Percentiles rank a stretch among this genome's conserved stretches.
Evolutionary conservation across 1,139 yeast species (phyloP).

Genomic region (Lodderomyces oxycetoniae): DNA sequence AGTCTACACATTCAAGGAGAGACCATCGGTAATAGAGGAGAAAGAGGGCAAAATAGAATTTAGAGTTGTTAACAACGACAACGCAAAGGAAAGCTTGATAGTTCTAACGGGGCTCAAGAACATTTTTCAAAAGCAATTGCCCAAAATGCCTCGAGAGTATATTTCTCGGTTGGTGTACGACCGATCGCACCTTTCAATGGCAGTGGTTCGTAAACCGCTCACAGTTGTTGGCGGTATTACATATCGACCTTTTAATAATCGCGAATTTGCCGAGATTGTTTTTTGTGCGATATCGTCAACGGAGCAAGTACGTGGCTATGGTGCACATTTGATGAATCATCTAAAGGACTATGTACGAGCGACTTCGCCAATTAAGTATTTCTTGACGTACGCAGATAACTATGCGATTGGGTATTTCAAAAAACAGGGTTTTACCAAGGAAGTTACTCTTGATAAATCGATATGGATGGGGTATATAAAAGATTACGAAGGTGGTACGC

Average conservation of each 20-base stretch:
- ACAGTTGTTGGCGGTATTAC: slow-evolving; percentile 98
- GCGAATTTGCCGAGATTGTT: slow-evolving; percentile 95
- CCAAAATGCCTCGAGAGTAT: slow-evolving; percentile 97
- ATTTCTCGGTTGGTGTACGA: slow-evolving; percentile 93
- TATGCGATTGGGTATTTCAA: slow-evolving; percentile 98
- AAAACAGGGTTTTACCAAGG: slow-evolving; percentile 97
- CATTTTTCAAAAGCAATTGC: slow-evolving; percentile 93
- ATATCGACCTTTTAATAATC: slow-evolving; percentile 83
- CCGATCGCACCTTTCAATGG: slow-evolving; percentile 90
- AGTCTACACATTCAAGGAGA: slow-evolving; percentile 79
- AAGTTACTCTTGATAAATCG: slow-evolving; percentile 75
- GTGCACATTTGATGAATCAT: slow-evolving; percentile 98
- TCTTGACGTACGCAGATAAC: slow-evolving; percentile 94
- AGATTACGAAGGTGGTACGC: slow-evolving; percentile 97
- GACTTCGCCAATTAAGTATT: slow-evolving; percentile 81
- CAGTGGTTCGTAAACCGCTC: slow-evolving; percentile 86
- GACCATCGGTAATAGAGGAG: slow-evolving; percentile 93
- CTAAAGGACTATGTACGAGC: slow-evolving; percentile 90
- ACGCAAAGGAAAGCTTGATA: slow-evolving; percentile 79
- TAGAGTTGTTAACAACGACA: slow-evolving; percentile 93
- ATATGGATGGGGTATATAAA: slow-evolving; percentile 98
- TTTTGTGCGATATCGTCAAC: slow-evolving; percentile 97
- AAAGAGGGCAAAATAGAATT: slow-evolving; percentile 88
- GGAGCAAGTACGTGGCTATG: slow-evolving; percentile 96
- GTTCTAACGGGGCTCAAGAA: slow-evolving; percentile 92